These are phyloP conservation scores for Psophocarpus tetragonolobus DNA, from an alignment of 306 rosid genomes.

Conservation along the genomic window DNA sequence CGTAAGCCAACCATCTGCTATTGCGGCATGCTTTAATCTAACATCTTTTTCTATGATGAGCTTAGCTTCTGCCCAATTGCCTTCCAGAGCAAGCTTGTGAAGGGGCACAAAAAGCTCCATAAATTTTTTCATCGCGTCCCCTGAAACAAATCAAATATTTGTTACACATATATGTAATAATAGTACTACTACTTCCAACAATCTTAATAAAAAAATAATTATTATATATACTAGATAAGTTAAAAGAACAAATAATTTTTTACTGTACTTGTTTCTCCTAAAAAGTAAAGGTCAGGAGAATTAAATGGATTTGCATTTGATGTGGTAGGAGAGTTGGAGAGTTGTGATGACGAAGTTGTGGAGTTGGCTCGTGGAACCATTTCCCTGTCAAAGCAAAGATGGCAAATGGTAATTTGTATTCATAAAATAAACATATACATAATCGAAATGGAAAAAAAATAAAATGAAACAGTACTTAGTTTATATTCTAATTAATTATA, in stretches of 20 bases:
- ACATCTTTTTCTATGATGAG: background rate
- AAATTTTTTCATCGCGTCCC: background rate
- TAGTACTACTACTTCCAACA: no score
- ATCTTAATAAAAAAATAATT: no score
- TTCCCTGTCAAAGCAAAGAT: background rate
- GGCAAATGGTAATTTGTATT: no score
- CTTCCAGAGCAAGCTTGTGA: conserved; percentile 30
- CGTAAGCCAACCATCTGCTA: conserved; percentile 28
- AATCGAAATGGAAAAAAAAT: no score
- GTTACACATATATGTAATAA: background rate
- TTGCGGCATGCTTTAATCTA: conserved; percentile 6
- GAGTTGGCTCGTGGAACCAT: background rate
- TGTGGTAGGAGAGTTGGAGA: background rate
- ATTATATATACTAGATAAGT: no score
- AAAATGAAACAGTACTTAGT: no score
- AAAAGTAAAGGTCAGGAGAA: background rate
- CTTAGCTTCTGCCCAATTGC: conserved; percentile 33
- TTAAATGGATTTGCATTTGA: background rate
- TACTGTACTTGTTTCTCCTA: background rate
- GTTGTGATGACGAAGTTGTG: no score
- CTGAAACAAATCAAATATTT: background rate
- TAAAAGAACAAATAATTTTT: background rate
- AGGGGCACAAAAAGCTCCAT: conserved; percentile 39
- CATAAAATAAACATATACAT: no score
- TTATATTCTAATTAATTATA: no score